A percentile compares a stretch with the other conserved stretches of the same genome.
Conservation (phyloP, 1,284 basidiomycete species). For the Coniferiporia sulphurascens region DNA sequence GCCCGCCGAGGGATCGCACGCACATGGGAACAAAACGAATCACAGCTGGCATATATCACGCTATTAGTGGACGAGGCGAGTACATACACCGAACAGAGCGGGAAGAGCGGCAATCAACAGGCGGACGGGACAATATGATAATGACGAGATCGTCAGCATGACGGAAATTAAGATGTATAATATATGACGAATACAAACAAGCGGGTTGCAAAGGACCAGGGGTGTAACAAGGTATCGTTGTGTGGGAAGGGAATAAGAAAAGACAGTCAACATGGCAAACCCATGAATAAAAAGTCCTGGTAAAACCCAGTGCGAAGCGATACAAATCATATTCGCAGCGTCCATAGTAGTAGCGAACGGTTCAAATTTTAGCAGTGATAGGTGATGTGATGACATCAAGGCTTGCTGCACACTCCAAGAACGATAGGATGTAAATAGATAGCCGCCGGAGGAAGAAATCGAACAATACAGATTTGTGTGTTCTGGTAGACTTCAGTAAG, state of each 20-base stretch:
- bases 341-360: background rate
- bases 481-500: background rate
- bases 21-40: background rate
- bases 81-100: background rate
- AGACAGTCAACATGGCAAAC: background rate
- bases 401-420: background rate
- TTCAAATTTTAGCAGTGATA: background rate
- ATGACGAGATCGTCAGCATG: background rate
- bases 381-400: background rate
- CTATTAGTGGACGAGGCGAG: background rate
- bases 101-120: background rate
- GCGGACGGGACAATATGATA: background rate
- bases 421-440: constrained; percentile 6
- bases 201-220: background rate
- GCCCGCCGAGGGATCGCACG: too few relatives aligned
- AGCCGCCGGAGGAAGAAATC: background rate
- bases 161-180: background rate
- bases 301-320: background rate
- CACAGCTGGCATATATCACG: background rate
- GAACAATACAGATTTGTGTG: background rate
- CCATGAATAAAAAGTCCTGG: background rate
- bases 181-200: background rate
- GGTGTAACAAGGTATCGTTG: background rate
- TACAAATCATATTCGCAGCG: background rate
- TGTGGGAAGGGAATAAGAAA: background rate